phyloP scores from a whole-genome alignment of 106 monocot genomes.

The Agapanthus africanus region DNA sequence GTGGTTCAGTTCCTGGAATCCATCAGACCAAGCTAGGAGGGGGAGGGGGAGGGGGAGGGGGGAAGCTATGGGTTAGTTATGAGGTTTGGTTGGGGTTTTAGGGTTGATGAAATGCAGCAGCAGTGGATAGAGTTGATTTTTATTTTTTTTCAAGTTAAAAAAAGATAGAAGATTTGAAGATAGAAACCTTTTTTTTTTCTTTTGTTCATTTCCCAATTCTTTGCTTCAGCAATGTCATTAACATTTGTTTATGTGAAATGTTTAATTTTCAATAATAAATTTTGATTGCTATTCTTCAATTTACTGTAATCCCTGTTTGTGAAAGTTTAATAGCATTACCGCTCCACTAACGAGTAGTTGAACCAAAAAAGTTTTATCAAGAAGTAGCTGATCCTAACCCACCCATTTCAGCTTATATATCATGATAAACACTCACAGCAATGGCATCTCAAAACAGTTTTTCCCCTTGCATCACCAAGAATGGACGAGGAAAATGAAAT shows the following conservation, averaged over 20 bases:
- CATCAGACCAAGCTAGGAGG: conserved; percentile 26
- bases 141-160: too few relatives aligned
- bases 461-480: not conserved
- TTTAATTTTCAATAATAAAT: conserved; percentile 4
- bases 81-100: not conserved
- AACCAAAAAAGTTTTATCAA: conserved; percentile 32
- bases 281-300: not conserved
- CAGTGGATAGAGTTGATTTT: not conserved
- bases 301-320: not conserved
- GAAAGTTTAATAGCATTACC: too few relatives aligned
- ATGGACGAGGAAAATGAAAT: conserved; percentile 26
- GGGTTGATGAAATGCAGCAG: not conserved
- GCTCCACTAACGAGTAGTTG: conserved; percentile 25
- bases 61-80: not conserved
- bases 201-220: not conserved
- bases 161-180: conserved; percentile 10
- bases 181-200: not conserved
- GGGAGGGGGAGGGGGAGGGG: too few relatives aligned
- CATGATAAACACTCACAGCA: not conserved
- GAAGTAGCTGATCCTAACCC: conserved; percentile 34
- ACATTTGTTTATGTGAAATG: not conserved
- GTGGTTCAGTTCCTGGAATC: conserved; percentile 94
- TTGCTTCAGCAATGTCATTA: conserved; percentile 5
- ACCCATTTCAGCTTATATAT: conserved; percentile 18
- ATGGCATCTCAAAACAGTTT: not conserved